Evolutionary conservation across 2,329 filamentous ascomycete genomes (phyloP), one percentile per base, ranked within the genome.

Genomic region (Fusarium verrucosum): DNA sequence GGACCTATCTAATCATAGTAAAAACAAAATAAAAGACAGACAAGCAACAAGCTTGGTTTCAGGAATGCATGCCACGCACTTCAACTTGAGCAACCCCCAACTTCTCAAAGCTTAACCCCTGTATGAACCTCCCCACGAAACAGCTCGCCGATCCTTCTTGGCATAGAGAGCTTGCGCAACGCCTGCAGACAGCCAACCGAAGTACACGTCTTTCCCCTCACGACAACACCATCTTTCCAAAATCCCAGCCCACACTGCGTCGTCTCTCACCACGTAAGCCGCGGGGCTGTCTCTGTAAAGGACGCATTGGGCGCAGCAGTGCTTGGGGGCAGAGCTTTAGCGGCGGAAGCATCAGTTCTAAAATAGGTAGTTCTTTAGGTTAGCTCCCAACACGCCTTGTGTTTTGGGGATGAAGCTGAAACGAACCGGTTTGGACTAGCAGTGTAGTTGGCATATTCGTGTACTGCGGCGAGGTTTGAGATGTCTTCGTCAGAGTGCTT

Each of bases 61-160:
- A 33, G 28, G 30, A 47, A 58, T 35, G 40, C 33, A 36, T 44
- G 41, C 30, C 53, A 35, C 25, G 44, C 47, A 36, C 23, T 54
- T n/a, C 17, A 47, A 43, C 33, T 58, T 47, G 28, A 56, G 3
- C 28, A 30, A 11, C 38, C 45, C 36, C 51, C 64, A 33, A 66
- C 58, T 56, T 67, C 64, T 23, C 58, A 54, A 57, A 64, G 63
- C 38, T 64, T 64, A 51, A 58, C 25, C 41, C 59, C 55, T 37
- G 62, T 52, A 36, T 42, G 35, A 20, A 49, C 41, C 23, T 44
- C 43, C 17, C 45, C 9, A 20, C n/a, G 43, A 44, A 41, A 42
- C 47, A 45, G 35, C 16, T 9, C 10, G 36, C 37, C 35, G 26
- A 50, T 58, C 41, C 36, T 46, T 45, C 47, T 63, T 46, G 60